Evolutionary conservation across 2,329 filamentous ascomycete species (phyloP), one percentile per base, ranked within the genome.

Genomic region (Penicillium vulpinum): DNA sequence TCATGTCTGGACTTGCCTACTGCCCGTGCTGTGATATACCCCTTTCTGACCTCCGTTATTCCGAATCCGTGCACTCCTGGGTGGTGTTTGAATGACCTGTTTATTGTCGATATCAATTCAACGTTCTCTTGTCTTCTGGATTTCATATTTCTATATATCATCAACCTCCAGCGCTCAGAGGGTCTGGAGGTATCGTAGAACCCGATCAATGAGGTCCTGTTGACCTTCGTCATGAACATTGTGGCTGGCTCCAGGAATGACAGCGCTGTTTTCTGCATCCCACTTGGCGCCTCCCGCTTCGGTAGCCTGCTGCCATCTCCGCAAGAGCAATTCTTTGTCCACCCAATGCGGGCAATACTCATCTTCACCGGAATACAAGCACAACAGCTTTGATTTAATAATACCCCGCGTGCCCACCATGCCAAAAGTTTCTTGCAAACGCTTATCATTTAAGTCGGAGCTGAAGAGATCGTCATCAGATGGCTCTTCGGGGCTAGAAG

Each of bases 381-480:
- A 74, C 62, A 81, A 67, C 54, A 80, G 52, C 47, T 70, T 76
- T 5, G 68, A 67, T 55, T 66, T 70, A 52, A 80, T 45, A 18
- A 79, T 49, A 0, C 75, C 76, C 15, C 68, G 62, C 21, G 68
- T 50, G 1, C 68, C 64, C 36, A 81, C 71, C 60, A 67, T 77
- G 4, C 86, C 83, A 82, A 93, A 96, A n/a, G 87, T 88, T 15
- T 71, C 71, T 24, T 73, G 68, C 7, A 92, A 77, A 18, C 80
- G 78, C 31, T 83, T 78, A 40, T 85, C 81, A 0, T 78, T 73
- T n/a, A 94, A 76, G 69, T 94, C 89, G 3, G 85, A 87, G n/a
- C 89, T 92, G 76, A 96, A 96, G 69, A 89, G 91, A 70, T 96
- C 92, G 70, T 97, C 92, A 57, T 90, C 88, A 10, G 88, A 89